These are phyloP conservation scores for Handroanthus guayacan DNA, from an alignment of 257 asterid genomes.

Conservation along the genomic window DNA sequence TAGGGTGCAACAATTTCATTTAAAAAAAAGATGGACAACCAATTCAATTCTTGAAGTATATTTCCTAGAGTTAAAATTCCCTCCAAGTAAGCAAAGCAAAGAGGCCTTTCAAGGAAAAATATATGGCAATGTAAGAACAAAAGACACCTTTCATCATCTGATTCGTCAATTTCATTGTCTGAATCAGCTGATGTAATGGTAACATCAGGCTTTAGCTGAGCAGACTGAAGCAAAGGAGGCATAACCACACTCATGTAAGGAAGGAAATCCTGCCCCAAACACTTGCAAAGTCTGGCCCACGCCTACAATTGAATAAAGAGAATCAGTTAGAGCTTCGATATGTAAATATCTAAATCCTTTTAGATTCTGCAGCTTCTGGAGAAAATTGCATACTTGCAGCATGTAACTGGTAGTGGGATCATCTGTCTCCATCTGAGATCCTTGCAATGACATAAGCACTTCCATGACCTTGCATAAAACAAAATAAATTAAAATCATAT, in stretches of 20 bases:
- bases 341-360: slow-evolving; percentile 14
- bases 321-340: slow-evolving; percentile 6
- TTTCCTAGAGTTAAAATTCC: neutral
- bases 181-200: slow-evolving; percentile 86
- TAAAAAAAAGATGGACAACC: neutral
- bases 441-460: slow-evolving; percentile 92
- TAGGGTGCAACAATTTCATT: neutral
- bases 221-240: slow-evolving; percentile 95
- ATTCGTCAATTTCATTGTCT: slow-evolving; percentile 80
- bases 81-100: neutral
- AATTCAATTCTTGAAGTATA: neutral
- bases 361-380: slow-evolving; percentile 29
- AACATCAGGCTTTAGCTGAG: slow-evolving; percentile 94
- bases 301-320: slow-evolving; percentile 57
- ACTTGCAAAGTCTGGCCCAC: slow-evolving; percentile 98
- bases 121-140: slow-evolving; percentile 11
- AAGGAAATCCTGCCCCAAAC: slow-evolving; percentile 95
- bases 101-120: neutral
- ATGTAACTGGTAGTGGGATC: slow-evolving; percentile 96
- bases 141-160: slow-evolving; percentile 84
- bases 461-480: slow-evolving; percentile 78
- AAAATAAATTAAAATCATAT: slow-evolving; percentile 18
- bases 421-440: slow-evolving; percentile 88
- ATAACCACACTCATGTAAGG: slow-evolving; percentile 94
- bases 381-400: slow-evolving; percentile 69